These are phyloP conservation scores for Penicillium carneum DNA, from an alignment of 2,329 filamentous ascomycete genomes.

Conservation along the genomic window DNA sequence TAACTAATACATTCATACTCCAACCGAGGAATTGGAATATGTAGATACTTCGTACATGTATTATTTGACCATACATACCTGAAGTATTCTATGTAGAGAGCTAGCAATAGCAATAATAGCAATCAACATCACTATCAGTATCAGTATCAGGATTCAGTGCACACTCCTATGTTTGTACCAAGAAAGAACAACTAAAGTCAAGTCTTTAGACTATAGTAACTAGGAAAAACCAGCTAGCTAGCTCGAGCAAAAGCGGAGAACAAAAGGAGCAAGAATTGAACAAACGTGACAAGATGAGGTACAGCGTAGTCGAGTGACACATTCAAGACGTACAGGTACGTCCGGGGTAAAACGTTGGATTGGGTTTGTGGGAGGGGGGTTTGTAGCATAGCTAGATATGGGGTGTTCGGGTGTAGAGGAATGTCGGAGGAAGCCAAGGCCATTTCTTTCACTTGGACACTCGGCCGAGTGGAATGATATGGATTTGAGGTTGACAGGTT, in stretches of 20 bases:
- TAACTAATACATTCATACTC: not conserved
- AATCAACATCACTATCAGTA: not conserved
- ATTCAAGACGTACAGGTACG: constrained; percentile 17
- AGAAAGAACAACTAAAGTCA: not conserved
- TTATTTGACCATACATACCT: no score
- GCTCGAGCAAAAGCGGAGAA: constrained; percentile 7
- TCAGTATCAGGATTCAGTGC: no score
- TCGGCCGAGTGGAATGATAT: not conserved
- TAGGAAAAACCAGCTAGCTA: constrained; percentile 21
- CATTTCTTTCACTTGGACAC: not conserved
- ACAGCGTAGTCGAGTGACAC: constrained; percentile 12
- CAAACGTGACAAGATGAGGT: constrained; percentile 10
- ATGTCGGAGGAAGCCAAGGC: not conserved
- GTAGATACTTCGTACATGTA: no score
- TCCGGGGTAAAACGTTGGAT: constrained; percentile 2
- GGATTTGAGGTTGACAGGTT: not conserved
- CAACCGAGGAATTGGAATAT: not conserved
- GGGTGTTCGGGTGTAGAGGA: not conserved
- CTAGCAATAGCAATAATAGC: not conserved
- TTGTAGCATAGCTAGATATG: not conserved
- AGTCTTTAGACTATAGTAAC: constrained; percentile 18
- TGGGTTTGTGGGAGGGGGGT: not conserved
- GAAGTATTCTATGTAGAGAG: not conserved
- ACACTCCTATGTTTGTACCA: not conserved
- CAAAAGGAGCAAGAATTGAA: constrained; percentile 9